Conservation (phyloP, 2,329 filamentous ascomycete genomes). For the Lomentospora prolificans region DNA sequence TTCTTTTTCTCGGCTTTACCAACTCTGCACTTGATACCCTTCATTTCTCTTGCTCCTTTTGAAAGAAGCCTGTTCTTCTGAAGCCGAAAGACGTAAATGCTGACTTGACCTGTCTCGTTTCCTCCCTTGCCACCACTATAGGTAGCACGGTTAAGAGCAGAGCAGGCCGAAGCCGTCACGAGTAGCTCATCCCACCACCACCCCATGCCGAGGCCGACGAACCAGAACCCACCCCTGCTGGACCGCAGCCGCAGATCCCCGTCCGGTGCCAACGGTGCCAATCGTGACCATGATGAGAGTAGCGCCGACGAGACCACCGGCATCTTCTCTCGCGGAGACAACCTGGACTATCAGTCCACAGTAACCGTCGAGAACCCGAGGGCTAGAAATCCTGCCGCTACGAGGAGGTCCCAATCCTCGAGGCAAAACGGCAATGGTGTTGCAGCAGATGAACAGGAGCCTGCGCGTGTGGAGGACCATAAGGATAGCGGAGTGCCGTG, state of each 20-base stretch:
- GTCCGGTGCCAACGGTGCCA: background rate
- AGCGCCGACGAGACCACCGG: slow-evolving; percentile 10
- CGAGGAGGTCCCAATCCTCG: background rate
- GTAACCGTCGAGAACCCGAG: background rate
- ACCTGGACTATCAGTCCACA: slow-evolving; percentile 10
- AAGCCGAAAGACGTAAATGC: background rate
- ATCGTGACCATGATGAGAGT: slow-evolving; percentile 1
- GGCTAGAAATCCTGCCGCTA: background rate
- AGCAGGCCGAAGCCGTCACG: background rate
- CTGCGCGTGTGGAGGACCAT: background rate
- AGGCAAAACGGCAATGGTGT: background rate
- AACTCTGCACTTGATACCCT: background rate
- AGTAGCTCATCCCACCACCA: background rate
- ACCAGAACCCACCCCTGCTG: background rate
- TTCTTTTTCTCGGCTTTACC: background rate
- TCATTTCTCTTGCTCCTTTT: background rate
- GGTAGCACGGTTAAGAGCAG: slow-evolving; percentile 1
- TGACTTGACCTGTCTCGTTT: background rate
- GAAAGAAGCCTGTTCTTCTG: background rate
- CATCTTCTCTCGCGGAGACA: slow-evolving; percentile 5
- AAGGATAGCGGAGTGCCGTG: background rate
- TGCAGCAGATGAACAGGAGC: background rate
- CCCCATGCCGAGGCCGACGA: slow-evolving; percentile 1
- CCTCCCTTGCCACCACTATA: background rate
- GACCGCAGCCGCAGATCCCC: background rate